A percentile compares a stretch with the other conserved stretches of the same genome.
These are phyloP conservation scores for Nakazawaea anatomiae DNA, from an alignment of 805 yeast species.

Conservation along the genomic window DNA sequence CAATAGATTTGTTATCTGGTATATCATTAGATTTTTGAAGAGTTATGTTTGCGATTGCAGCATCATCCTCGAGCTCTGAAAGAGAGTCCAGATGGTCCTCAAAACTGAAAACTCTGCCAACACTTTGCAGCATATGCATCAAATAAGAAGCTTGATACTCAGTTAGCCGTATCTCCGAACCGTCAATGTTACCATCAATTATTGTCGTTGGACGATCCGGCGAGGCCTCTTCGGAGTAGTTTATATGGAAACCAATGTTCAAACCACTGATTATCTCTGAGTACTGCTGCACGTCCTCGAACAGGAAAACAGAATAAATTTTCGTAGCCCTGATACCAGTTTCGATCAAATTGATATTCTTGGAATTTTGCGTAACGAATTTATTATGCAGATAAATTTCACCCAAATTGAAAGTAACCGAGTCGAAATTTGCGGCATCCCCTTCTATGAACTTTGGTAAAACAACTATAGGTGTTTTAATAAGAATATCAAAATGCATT, in stretches of 20 bases:
- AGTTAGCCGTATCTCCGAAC: slow-evolving; percentile 58
- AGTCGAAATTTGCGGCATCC: slow-evolving; percentile 41
- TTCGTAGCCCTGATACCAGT: slow-evolving; percentile 71
- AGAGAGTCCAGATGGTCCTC: slow-evolving; percentile 31
- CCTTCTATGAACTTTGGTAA: slow-evolving; percentile 59
- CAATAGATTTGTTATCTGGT: background rate
- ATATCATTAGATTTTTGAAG: slow-evolving; percentile 17
- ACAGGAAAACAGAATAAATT: slow-evolving; percentile 55
- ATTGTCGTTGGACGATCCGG: slow-evolving; percentile 40
- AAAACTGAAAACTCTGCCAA: slow-evolving; percentile 48
- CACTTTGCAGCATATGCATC: slow-evolving; percentile 44
- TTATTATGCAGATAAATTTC: slow-evolving; percentile 67
- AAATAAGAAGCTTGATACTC: slow-evolving; percentile 66
- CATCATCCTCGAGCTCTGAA: slow-evolving; percentile 53
- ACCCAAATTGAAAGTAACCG: slow-evolving; percentile 70
- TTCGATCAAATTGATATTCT: slow-evolving; percentile 45
- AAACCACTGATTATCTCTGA: slow-evolving; percentile 62
- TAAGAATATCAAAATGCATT: slow-evolving; percentile 64
- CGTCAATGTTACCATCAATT: slow-evolving; percentile 54
- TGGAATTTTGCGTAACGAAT: slow-evolving; percentile 31
- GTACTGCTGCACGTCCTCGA: slow-evolving; percentile 40
- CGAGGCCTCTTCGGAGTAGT: slow-evolving; percentile 39
- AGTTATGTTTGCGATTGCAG: slow-evolving; percentile 53
- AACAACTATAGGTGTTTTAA: slow-evolving; percentile 78
- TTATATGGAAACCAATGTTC: slow-evolving; percentile 55